Evolutionary conservation across 2,329 filamentous ascomycete genomes (phyloP).

Genomic region (Aureobasidium zeae): DNA sequence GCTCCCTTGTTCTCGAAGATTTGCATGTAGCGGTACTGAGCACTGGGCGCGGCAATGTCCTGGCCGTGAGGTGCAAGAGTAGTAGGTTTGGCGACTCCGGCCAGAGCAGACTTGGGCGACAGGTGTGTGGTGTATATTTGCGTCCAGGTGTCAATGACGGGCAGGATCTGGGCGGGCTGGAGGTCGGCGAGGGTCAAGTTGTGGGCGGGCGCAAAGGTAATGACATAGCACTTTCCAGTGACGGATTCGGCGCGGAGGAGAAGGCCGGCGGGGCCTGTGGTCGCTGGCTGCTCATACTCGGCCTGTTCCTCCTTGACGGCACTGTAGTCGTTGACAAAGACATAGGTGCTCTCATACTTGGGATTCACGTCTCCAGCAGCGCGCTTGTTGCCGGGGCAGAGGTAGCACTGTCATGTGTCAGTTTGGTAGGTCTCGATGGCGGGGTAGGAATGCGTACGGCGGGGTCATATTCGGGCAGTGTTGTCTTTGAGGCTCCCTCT

Average conservation of each 20-base stretch:
- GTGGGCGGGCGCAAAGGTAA: constrained; percentile 87
- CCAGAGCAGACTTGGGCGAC: constrained; percentile 59
- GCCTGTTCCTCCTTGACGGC: constrained; percentile 91
- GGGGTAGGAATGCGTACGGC: constrained; percentile 28
- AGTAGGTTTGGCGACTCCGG: constrained; percentile 36
- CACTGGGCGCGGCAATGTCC: constrained; percentile 45
- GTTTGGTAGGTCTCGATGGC: constrained; percentile 4
- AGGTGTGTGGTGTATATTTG: constrained; percentile 78
- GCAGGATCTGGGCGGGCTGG: constrained; percentile 62
- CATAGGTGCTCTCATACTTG: constrained; percentile 75
- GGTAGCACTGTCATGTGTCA: constrained; percentile 61
- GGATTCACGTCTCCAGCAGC: constrained; percentile 83
- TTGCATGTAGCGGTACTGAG: constrained; percentile 93
- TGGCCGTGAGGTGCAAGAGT: constrained; percentile 39
- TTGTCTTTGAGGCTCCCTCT: constrained; percentile 39
- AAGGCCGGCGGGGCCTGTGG: constrained; percentile 59
- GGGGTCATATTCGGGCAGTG: constrained; percentile 68
- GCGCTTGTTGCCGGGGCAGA: constrained; percentile 84
- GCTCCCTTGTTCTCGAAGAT: constrained; percentile 99
- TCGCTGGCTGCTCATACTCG: constrained; percentile 54
- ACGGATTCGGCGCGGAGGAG: constrained; percentile 77
- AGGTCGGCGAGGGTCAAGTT: constrained; percentile 91
- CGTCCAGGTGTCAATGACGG: constrained; percentile 84
- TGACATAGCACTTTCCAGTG: constrained; percentile 91
- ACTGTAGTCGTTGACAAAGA: constrained; percentile 96